A percentile compares a stretch with the other conserved stretches of the same genome.
phyloP scores from a whole-genome alignment of 768 basidiomycete species.

The Termitomyces heimii region DNA sequence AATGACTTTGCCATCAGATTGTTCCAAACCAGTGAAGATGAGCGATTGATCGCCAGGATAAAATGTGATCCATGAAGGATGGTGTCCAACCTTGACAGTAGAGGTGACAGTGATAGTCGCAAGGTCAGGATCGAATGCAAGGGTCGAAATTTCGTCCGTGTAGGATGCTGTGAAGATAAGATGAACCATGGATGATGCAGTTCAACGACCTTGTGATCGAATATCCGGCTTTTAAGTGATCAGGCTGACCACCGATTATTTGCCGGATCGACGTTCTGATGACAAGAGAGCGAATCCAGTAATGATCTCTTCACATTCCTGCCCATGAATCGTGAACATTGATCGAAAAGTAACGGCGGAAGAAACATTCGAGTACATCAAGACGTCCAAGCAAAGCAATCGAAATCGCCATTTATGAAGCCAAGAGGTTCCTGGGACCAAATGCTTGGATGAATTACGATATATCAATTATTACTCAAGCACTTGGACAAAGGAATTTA shows the following conservation, averaged over 20 bases:
- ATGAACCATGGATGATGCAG: slow-evolving; percentile 24
- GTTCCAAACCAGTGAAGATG: slow-evolving; percentile 63
- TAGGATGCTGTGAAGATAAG: slow-evolving; percentile 63
- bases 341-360: neutral
- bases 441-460: neutral
- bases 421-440: neutral
- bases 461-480: neutral
- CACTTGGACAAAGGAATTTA: neutral
- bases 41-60: slow-evolving; percentile 52
- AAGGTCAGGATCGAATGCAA: slow-evolving; percentile 52
- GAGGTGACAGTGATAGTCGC: slow-evolving; percentile 40
- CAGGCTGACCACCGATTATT: slow-evolving; percentile 11
- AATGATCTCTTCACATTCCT: neutral
- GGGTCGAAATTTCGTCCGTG: slow-evolving; percentile 54
- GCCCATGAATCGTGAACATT: neutral
- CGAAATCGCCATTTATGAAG: neutral
- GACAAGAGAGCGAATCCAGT: neutral
- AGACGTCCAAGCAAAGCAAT: too few species aligned
- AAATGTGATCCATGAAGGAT: slow-evolving; percentile 73
- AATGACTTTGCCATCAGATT: slow-evolving; percentile 57
- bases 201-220: slow-evolving; percentile 8
- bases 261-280: slow-evolving; percentile 1
- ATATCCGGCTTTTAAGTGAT: slow-evolving; percentile 13
- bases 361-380: neutral
- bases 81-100: slow-evolving; percentile 44